Conservation (phyloP, 2,329 filamentous ascomycete genomes). For the Pseudogymnoascus destructans region DNA sequence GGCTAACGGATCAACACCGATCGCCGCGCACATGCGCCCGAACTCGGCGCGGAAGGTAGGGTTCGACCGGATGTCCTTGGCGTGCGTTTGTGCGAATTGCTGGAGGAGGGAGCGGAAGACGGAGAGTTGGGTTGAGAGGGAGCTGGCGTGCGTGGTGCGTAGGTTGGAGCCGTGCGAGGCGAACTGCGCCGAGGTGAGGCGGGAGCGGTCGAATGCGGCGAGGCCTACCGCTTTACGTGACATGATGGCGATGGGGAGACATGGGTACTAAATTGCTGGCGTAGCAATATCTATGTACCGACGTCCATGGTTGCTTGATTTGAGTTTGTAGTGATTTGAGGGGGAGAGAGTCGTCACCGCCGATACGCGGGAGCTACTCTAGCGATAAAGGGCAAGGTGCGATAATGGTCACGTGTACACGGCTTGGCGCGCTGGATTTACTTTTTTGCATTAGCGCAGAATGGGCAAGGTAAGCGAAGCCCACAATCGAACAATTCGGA, state of each 20-base stretch:
- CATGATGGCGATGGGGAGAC: constrained; percentile 30
- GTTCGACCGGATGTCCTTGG: constrained; percentile 89
- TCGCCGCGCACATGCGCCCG: constrained; percentile 93
- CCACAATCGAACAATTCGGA: constrained; percentile 8
- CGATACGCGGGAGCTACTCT: not conserved
- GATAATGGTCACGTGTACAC: not conserved
- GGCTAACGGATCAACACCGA: constrained; percentile 91
- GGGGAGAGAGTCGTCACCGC: not conserved
- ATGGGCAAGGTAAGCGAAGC: constrained; percentile 8
- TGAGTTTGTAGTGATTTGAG: not conserved
- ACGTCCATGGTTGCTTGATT: not conserved
- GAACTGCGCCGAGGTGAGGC: constrained; percentile 77
- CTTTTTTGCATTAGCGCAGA: constrained; percentile 6
- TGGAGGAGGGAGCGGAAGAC: constrained; percentile 93
- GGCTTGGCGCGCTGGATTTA: not conserved
- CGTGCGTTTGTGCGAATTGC: constrained; percentile 89
- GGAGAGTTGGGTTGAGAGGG: constrained; percentile 82
- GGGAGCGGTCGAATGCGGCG: constrained; percentile 75
- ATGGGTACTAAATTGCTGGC: not conserved
- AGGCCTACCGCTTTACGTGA: constrained; percentile 78
- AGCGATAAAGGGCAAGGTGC: not conserved
- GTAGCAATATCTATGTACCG: constrained; percentile 6
- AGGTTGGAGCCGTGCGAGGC: constrained; percentile 78
- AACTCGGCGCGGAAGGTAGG: constrained; percentile 94
- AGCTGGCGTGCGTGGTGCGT: constrained; percentile 70